phyloP scores from a whole-genome alignment of 2,329 filamentous ascomycete genomes.

The Fusarium mangiferae region DNA sequence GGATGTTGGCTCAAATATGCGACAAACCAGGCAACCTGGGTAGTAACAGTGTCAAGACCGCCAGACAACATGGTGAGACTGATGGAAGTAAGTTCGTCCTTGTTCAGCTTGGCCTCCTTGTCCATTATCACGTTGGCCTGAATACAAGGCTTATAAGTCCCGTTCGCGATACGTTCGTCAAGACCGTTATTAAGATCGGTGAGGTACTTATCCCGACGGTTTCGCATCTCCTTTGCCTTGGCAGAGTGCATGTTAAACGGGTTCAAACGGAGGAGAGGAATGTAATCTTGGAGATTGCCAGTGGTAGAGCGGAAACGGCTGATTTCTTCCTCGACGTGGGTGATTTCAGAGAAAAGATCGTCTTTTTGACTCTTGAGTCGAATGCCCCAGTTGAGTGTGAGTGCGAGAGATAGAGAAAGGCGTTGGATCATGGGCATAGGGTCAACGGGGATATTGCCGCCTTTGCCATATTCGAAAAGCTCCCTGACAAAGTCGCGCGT shows the following conservation, averaged over 20 bases:
- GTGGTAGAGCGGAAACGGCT: slow-evolving; percentile 69
- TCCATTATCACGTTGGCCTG: slow-evolving; percentile 74
- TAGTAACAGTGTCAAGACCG: slow-evolving; percentile 74
- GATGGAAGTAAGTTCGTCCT: slow-evolving; percentile 72
- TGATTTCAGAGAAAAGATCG: slow-evolving; percentile 70
- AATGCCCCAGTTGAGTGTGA: slow-evolving; percentile 74
- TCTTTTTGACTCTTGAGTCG: slow-evolving; percentile 68
- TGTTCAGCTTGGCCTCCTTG: slow-evolving; percentile 69
- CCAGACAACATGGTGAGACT: slow-evolving; percentile 76
- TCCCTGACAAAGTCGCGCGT: slow-evolving; percentile 71
- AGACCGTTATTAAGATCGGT: slow-evolving; percentile 66
- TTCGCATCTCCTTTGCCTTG: slow-evolving; percentile 68
- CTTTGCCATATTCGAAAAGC: slow-evolving; percentile 65
- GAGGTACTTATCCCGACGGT: slow-evolving; percentile 69
- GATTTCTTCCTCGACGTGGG: slow-evolving; percentile 70
- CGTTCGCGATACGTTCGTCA: slow-evolving; percentile 69
- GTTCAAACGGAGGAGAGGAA: slow-evolving; percentile 68
- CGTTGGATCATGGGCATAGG: slow-evolving; percentile 76
- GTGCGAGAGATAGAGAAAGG: slow-evolving; percentile 67
- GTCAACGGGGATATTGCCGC: slow-evolving; percentile 65
- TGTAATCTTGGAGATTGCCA: slow-evolving; percentile 70
- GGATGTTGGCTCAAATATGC: slow-evolving; percentile 67
- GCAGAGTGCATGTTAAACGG: slow-evolving; percentile 68
- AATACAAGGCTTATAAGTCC: slow-evolving; percentile 71
- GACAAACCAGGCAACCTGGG: slow-evolving; percentile 72